These are phyloP conservation scores for Penicillium sp. DNA, from an alignment of 2,329 filamentous ascomycete species.

Conservation along the genomic window DNA sequence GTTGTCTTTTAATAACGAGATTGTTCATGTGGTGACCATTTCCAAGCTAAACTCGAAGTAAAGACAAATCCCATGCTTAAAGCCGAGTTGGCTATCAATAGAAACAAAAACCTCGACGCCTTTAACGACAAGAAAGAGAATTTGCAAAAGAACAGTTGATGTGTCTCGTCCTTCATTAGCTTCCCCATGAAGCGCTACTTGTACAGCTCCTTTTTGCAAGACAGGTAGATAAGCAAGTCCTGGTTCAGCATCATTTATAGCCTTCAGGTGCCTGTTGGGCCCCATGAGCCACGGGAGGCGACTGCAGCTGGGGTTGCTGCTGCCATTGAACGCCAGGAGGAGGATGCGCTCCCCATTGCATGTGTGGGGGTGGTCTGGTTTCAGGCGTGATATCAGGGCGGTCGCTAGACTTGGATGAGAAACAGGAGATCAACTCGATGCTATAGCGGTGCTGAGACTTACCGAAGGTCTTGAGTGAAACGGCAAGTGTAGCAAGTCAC, in stretches of 20 bases:
- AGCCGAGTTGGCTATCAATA: neutral
- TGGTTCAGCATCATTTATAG: slow-evolving; percentile 25
- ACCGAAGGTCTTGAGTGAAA: slow-evolving; percentile 43
- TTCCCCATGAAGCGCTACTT: neutral
- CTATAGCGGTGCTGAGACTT: slow-evolving; percentile 5
- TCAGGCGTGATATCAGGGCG: slow-evolving; percentile 43
- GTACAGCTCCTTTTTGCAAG: neutral
- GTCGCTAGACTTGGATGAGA: slow-evolving; percentile 27
- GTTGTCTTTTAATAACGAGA: neutral
- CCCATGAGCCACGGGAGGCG: slow-evolving; percentile 13
- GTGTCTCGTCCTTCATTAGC: too few relatives aligned
- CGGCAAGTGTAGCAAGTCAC: slow-evolving; percentile 43
- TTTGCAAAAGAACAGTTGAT: too few relatives aligned
- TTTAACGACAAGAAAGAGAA: neutral
- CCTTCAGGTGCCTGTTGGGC: slow-evolving; percentile 18
- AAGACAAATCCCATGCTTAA: neutral
- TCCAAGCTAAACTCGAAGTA: neutral
- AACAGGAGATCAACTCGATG: neutral
- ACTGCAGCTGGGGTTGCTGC: slow-evolving; percentile 13
- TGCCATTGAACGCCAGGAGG: slow-evolving; percentile 23
- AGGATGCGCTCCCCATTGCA: slow-evolving; percentile 26
- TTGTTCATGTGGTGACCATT: neutral
- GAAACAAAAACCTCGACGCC: neutral
- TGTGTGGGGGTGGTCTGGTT: slow-evolving; percentile 35
- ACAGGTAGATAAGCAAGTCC: neutral